Percentiles rank a stretch among this genome's conserved stretches.
Evolutionary conservation across 495 filamentous ascomycete genomes (phyloP).

Genomic region (Elasticomyces elasticus): DNA sequence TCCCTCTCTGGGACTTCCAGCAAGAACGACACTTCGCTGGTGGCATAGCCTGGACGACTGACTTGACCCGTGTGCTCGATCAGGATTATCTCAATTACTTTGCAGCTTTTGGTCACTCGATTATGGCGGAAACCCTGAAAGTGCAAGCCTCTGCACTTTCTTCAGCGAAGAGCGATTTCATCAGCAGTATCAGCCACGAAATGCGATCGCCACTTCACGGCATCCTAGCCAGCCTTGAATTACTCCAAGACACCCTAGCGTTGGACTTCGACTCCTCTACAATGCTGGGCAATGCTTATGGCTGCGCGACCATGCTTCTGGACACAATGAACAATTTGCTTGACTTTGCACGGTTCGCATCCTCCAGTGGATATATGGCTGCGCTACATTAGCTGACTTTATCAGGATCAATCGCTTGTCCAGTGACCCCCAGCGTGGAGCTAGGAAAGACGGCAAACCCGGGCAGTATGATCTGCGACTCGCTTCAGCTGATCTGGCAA

Average conservation of each 20-base stretch:
- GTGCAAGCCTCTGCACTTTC: background rate
- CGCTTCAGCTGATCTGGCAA: background rate
- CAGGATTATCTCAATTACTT: background rate
- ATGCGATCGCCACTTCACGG: slow-evolving; percentile 15
- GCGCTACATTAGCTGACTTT: background rate
- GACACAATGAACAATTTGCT: slow-evolving; percentile 24
- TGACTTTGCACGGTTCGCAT: slow-evolving; percentile 20
- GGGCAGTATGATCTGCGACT: background rate
- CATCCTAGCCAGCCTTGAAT: slow-evolving; percentile 19
- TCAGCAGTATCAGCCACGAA: slow-evolving; percentile 16
- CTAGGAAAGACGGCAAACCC: background rate
- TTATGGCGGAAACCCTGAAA: background rate
- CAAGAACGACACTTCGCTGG: background rate
- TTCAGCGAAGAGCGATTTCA: slow-evolving; percentile 13
- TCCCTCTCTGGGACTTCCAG: slow-evolving; percentile 16
- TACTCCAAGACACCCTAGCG: slow-evolving; percentile 21
- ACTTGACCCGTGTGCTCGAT: background rate
- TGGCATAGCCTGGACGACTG: background rate
- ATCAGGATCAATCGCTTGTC: background rate
- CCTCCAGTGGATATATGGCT: background rate
- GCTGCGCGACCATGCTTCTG: slow-evolving; percentile 23
- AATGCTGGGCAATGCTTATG: slow-evolving; percentile 18
- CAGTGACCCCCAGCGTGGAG: background rate
- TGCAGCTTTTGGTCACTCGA: background rate
- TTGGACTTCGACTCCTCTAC: slow-evolving; percentile 16